phyloP scores from a whole-genome alignment of 2,329 filamentous ascomycete species.

The Hypoxylon sp. region DNA sequence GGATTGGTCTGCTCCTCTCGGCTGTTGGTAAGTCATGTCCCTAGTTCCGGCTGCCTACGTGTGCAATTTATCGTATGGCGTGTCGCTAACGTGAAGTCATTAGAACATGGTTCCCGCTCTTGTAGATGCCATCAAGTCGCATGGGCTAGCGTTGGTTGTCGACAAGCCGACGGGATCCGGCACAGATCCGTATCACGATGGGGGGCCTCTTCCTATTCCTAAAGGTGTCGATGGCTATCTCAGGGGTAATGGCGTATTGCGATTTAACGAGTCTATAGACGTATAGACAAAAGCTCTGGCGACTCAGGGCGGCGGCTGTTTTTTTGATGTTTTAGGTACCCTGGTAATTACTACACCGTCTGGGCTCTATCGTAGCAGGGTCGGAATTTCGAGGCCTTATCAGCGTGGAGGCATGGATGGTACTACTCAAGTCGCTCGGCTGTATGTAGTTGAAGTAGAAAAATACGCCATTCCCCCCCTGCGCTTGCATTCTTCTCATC shows the following conservation, averaged over 20 bases:
- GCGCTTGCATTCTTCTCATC: neutral
- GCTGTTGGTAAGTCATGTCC: conserved; percentile 71
- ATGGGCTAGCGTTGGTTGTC: conserved; percentile 89
- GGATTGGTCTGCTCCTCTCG: conserved; percentile 89
- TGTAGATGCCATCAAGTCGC: conserved; percentile 91
- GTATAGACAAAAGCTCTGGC: conserved; percentile 51
- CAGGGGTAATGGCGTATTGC: conserved; percentile 83
- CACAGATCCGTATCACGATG: conserved; percentile 50
- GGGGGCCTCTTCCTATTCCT: conserved; percentile 68
- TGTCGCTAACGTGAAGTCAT: conserved; percentile 32
- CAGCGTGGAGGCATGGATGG: neutral
- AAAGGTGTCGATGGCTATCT: conserved; percentile 88
- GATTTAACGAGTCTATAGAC: conserved; percentile 93
- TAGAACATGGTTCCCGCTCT: conserved; percentile 93
- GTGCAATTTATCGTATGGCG: neutral
- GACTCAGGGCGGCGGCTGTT: conserved; percentile 1
- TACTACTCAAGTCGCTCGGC: neutral
- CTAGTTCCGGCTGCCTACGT: no score
- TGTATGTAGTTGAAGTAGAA: neutral
- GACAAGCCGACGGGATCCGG: conserved; percentile 75
- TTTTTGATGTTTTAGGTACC: neutral
- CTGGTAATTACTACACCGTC: neutral
- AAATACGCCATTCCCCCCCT: neutral
- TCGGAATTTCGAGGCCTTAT: conserved; percentile 1
- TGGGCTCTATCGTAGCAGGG: neutral